These are phyloP conservation scores for Herpotrichia juniperi DNA, from an alignment of 2,329 filamentous ascomycete genomes.

Conservation along the genomic window DNA sequence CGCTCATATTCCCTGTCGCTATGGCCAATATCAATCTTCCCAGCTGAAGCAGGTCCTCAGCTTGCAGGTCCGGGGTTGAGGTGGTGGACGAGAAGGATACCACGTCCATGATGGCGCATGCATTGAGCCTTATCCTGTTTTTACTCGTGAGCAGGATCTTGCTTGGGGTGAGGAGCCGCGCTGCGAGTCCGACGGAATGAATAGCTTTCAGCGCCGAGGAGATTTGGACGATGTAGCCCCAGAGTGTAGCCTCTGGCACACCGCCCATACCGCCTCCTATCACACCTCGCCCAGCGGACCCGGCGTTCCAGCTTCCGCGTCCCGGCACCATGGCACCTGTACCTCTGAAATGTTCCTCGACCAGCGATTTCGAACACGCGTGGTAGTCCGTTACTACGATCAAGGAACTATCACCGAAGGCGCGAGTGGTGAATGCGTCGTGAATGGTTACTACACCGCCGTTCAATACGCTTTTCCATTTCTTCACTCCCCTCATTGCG, in stretches of 20 bases:
- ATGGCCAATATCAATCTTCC: slow-evolving; percentile 85
- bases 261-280: no score
- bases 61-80: slow-evolving; percentile 79
- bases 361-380: slow-evolving; percentile 86
- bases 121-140: slow-evolving; percentile 85
- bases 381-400: slow-evolving; percentile 95
- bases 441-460: slow-evolving; percentile 84
- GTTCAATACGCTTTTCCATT: slow-evolving; percentile 86
- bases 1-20: slow-evolving; percentile 69
- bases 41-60: slow-evolving; percentile 84
- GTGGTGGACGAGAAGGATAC: slow-evolving; percentile 73
- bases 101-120: slow-evolving; percentile 88
- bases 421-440: slow-evolving; percentile 90
- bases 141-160: slow-evolving; percentile 92
- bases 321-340: no score
- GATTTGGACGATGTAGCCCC: slow-evolving; percentile 92
- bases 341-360: slow-evolving; percentile 78
- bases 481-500: slow-evolving; percentile 82
- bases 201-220: slow-evolving; percentile 86
- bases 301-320: no score
- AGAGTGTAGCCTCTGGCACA: slow-evolving; percentile 75
- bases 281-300: no score
- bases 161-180: slow-evolving; percentile 81
- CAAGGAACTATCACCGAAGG: slow-evolving; percentile 92
- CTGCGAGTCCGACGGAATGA: slow-evolving; percentile 80